Conservation (phyloP, 768 basidiomycete species). For the Phylloporus sp. region DNA sequence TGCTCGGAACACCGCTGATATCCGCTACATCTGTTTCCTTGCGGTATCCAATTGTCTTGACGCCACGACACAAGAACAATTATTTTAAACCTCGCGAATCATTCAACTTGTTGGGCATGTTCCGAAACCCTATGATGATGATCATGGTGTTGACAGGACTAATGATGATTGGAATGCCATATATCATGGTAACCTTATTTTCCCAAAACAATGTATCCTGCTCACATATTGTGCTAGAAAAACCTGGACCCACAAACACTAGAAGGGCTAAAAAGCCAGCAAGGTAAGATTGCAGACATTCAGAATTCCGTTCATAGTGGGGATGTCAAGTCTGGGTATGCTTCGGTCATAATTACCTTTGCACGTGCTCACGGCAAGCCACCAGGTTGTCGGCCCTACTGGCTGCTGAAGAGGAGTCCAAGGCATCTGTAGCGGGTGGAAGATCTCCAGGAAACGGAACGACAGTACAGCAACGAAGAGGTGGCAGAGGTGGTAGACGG, state of each 20-base stretch:
- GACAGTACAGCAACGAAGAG: constrained; percentile 31
- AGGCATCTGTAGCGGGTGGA: constrained; percentile 20
- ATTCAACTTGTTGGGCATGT: constrained; percentile 72
- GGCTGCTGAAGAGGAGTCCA: constrained; percentile 38
- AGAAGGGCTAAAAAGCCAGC: constrained; percentile 60
- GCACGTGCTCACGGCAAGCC: constrained; percentile 3
- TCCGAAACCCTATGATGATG: constrained; percentile 83
- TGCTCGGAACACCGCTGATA: constrained; percentile 64
- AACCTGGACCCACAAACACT: constrained; percentile 69
- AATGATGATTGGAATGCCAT: constrained; percentile 72
- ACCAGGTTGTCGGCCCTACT: constrained; percentile 44
- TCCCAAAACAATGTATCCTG: neutral
- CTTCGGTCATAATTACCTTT: constrained; percentile 8
- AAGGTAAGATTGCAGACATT: constrained; percentile 50
- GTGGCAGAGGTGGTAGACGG: constrained; percentile 35
- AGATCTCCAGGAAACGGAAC: constrained; percentile 18
- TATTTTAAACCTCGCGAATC: constrained; percentile 70
- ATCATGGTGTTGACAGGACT: constrained; percentile 65
- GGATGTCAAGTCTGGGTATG: constrained; percentile 57
- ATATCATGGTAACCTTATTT: constrained; percentile 55
- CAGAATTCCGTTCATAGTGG: constrained; percentile 58
- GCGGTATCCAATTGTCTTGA: constrained; percentile 57
- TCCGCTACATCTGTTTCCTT: constrained; percentile 53
- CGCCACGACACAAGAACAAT: constrained; percentile 49
- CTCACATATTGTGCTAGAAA: constrained; percentile 44